phyloP scores from a whole-genome alignment of 495 filamentous ascomycete species.

The Neurospora sp. region DNA sequence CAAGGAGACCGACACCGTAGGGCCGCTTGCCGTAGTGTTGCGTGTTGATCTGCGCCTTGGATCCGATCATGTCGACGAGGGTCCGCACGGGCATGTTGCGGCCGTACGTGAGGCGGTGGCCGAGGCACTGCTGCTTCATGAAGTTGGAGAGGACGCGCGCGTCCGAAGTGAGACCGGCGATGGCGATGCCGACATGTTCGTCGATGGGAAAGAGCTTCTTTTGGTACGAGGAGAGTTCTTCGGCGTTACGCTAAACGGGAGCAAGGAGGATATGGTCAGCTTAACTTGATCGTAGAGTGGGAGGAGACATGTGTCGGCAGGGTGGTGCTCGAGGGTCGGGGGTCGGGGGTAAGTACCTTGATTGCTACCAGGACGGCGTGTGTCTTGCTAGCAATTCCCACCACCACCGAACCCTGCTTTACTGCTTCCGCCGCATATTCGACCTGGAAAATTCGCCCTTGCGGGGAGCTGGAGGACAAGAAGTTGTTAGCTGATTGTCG shows the following conservation, averaged over 20 bases:
- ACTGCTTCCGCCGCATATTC: conserved; percentile 98
- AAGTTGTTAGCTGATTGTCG: conserved; percentile 6
- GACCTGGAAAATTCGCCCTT: conserved; percentile 98
- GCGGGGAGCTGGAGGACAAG: conserved; percentile 63
- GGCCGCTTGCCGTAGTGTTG: conserved; percentile 95
- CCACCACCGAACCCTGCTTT: conserved; percentile 97
- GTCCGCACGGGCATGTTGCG: conserved; percentile 81
- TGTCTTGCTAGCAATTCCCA: conserved; percentile 94
- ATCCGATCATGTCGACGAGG: conserved; percentile 81
- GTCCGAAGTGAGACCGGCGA: conserved; percentile 94
- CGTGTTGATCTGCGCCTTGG: conserved; percentile 95
- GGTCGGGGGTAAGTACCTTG: conserved; percentile 55
- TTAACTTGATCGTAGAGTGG: conserved; percentile 2
- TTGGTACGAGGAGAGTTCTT: conserved; percentile 99
- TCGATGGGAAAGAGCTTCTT: conserved; percentile 98
- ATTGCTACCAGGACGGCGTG: conserved; percentile 92
- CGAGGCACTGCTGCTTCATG: conserved; percentile 98
- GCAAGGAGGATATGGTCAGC: neutral
- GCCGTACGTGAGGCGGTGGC: conserved; percentile 89
- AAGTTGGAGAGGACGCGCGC: conserved; percentile 99
- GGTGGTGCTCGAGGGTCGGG: neutral
- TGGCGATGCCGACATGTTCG: conserved; percentile 87
- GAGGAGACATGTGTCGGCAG: neutral
- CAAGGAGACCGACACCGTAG: conserved; percentile 89
- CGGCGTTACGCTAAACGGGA: conserved; percentile 75